Evolutionary conservation across 1,284 basidiomycete species (phyloP), one percentile per base, ranked within the genome.

Genomic region (Microbotryum saponariae): DNA sequence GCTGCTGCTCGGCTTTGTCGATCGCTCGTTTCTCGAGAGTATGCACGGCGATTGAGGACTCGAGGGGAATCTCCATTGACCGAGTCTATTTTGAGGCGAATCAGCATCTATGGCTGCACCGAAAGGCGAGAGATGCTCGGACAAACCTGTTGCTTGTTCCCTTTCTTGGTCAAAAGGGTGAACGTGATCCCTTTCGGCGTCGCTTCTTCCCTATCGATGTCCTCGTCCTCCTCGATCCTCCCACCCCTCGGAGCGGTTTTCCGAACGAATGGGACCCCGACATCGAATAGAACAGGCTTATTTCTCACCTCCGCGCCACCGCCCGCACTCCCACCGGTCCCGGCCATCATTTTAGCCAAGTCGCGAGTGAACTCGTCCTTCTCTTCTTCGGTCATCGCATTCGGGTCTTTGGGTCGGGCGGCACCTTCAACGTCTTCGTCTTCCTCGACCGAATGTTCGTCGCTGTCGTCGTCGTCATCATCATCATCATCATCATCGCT

Each of bases 311-410:
- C 85, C 12, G 85, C 81, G 48, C 89, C 88, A 8, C 83, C 50
- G 48, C 21, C 29, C 18, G 51, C 37, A 16, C 37, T 42, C 37
- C 37, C 14, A 42, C 37, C 37, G 21, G 51, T 87, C 70, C 94
- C 91, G 0, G 88, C 89, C 53, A 96, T 85, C 80, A 99, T 87
- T 77, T 90, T 94, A 1, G 94, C 91, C 29, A 99, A 83, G 74
- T 98, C 96, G 73, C 91, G 90, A 12, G 85, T 89, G 72, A 99
- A 97, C 51, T 94, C 94, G 7, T 86, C 88, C 54, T 94, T 88
- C 33, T 89, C 92, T 71, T 94, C 90, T 68, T 89, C 85, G 12
- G 72, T 73, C 50, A 70, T 69, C 47, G 78, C 77, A 44, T 74
- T 70, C 63, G 79, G 77, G 61, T 78, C 76, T 23, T 73, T 72